Base-by-base conservation (phyloP, 2,329 filamentous ascomycete species). In the Pseudocercospora vitis region DNA sequence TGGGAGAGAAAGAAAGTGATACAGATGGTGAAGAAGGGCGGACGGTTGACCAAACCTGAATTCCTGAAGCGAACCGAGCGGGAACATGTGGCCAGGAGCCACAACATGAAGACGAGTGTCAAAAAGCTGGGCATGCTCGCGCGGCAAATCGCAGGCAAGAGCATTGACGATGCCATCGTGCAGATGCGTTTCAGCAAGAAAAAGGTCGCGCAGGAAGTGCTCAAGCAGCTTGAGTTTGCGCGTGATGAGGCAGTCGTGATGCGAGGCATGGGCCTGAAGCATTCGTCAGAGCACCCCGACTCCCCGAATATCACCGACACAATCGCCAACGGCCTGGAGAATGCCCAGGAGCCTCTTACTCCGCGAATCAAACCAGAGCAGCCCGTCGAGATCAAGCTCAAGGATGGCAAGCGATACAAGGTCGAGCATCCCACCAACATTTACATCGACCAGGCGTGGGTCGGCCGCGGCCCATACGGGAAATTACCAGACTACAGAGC, bases 181-280 rank as follows among this genome's bases (percentile, higher is more conserved):
- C 94, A 99, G 78, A 96, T 99, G 89, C 83, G 86, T 52, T 97
- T 92, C 76, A 92, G 87, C 71, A 89, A 90, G 78, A 99, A 99
- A 82, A 92, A 91, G 76, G 88, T 87, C 59, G 89, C 92, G 5
- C 78, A 82, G 62, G 90, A 96, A 66, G 83, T 97, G 23, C 77
- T 82, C 63, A 85, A 84, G 67, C 88, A 94, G 68, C 77, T 99
- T 14, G 83, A 94, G 68, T 81, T 88, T 65, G 91, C 92, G 1
- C 83, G 87, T 53, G 89, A 96, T 68, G 77, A 86, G 66, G 94
- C 94, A 29, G 78, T 96, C 61, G 88, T 88, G 12, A 81, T 81
- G 64, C 81, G 86, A 32, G 91, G 90, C 9, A 97, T 99, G 92
- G 91, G 91, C 0, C 74, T 96, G 60, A 71, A 76, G 2, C 58